Percentiles rank a stretch among this genome's conserved stretches.
phyloP scores from a whole-genome alignment of 2,329 filamentous ascomycete genomes.

The Blastomyces gilchristii region DNA sequence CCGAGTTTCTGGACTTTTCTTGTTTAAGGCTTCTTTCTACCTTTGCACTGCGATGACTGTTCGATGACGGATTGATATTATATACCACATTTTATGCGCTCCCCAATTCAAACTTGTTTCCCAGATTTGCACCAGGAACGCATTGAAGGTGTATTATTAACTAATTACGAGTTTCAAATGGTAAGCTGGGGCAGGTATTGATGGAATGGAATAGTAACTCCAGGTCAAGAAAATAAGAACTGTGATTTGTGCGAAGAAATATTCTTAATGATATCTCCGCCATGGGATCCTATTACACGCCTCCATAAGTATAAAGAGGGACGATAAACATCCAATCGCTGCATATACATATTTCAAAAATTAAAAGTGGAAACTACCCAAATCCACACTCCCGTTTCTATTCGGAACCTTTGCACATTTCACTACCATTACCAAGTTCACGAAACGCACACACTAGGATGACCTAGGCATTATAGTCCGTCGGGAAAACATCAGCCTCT shows the following conservation, averaged over 20 bases:
- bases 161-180: not conserved
- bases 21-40: conserved; percentile 45
- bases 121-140: not conserved
- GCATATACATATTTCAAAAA: not conserved
- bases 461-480: not conserved
- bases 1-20: conserved; percentile 98
- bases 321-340: not conserved
- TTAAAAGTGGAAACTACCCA: not conserved
- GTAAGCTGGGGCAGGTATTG: not conserved
- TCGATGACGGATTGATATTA: not conserved
- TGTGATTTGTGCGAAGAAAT: not conserved
- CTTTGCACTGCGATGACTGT: not conserved
- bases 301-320: too few species aligned
- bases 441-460: not conserved
- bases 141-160: not conserved
- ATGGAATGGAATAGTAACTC: not conserved
- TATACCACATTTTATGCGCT: not conserved
- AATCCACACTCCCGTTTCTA: not conserved
- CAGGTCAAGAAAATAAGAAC: not conserved
- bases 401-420: not conserved
- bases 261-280: not conserved
- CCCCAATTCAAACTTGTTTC: not conserved
- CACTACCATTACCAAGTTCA: not conserved
- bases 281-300: not conserved
- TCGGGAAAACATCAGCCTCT: not conserved